Evolutionary conservation across 352 stramenopile genomes (phyloP).

Genomic region (Globisporangium middletonii): DNA sequence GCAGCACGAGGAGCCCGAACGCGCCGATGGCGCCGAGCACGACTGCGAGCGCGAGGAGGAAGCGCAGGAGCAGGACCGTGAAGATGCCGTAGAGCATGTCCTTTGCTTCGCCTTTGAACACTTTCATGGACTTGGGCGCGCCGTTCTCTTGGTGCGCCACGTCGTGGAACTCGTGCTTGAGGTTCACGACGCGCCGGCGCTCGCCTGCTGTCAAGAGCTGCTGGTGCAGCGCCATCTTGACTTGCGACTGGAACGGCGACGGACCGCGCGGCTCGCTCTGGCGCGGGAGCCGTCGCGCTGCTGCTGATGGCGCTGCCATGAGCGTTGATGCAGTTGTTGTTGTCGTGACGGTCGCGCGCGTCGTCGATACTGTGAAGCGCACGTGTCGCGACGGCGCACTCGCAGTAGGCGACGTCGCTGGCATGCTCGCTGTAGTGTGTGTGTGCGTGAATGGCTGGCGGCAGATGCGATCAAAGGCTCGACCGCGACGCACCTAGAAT

Average conservation of each 20-base stretch:
- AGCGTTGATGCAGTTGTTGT: conserved; percentile 4
- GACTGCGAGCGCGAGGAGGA: conserved; percentile 37
- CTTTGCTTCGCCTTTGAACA: conserved; percentile 49
- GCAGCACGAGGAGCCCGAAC: conserved; percentile 26
- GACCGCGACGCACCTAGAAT: too few species aligned
- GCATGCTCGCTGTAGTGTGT: too few species aligned
- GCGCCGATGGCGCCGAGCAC: conserved; percentile 25
- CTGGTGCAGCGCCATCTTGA: conserved; percentile 18
- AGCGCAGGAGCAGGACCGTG: conserved; percentile 48
- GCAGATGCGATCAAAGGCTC: too few species aligned
- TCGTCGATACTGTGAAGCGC: background rate
- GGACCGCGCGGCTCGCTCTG: conserved; percentile 1
- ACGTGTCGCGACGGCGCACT: background rate
- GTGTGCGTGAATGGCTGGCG: too few species aligned
- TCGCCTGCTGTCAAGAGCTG: conserved; percentile 11
- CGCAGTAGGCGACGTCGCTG: too few species aligned
- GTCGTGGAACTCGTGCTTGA: conserved; percentile 27
- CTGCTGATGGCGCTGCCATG: background rate
- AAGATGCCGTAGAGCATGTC: conserved; percentile 60
- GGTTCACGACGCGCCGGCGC: conserved; percentile 23
- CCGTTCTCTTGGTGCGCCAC: conserved; percentile 35
- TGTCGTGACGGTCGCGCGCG: background rate
- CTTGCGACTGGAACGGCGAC: conserved; percentile 14
- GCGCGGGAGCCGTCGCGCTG: conserved; percentile 5
- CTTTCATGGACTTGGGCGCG: conserved; percentile 48